phyloP scores from a whole-genome alignment of 2,329 filamentous ascomycete species.

The Colletotrichum sp. region DNA sequence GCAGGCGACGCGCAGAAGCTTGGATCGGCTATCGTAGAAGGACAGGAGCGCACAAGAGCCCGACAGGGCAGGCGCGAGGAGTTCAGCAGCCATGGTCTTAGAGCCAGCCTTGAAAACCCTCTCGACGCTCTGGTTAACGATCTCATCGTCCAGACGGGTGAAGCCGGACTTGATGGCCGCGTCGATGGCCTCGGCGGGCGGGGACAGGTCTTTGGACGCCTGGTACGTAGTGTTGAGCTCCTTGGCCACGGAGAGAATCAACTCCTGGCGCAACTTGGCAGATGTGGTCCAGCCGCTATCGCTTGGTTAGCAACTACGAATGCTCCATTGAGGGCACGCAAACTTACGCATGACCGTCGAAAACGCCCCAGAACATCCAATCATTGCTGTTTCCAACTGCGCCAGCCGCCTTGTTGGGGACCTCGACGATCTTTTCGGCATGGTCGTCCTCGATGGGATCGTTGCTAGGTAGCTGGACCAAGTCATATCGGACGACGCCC shows the following conservation, averaged over 20 bases:
- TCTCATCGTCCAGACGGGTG: slow-evolving; percentile 87
- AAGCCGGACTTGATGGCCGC: slow-evolving; percentile 93
- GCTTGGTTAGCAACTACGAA: slow-evolving; percentile 5
- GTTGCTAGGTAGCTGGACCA: slow-evolving; percentile 94
- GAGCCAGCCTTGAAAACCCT: slow-evolving; percentile 90
- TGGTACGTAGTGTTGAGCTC: slow-evolving; percentile 95
- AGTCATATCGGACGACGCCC: slow-evolving; percentile 92
- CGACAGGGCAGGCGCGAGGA: slow-evolving; percentile 90
- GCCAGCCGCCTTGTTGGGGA: slow-evolving; percentile 63
- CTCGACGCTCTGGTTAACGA: slow-evolving; percentile 89
- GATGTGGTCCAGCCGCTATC: slow-evolving; percentile 95
- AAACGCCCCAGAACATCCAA: slow-evolving; percentile 99
- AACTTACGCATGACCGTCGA: slow-evolving; percentile 89
- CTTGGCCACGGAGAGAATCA: slow-evolving; percentile 91
- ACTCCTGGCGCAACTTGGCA: slow-evolving; percentile 88
- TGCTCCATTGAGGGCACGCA: too few species aligned
- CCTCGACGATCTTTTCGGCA: slow-evolving; percentile 95
- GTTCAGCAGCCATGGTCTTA: slow-evolving; percentile 88
- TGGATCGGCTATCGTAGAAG: slow-evolving; percentile 90
- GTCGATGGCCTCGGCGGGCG: slow-evolving; percentile 82
- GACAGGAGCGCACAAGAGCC: slow-evolving; percentile 97
- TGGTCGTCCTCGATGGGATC: slow-evolving; percentile 99
- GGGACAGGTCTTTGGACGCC: slow-evolving; percentile 65
- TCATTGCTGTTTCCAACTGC: slow-evolving; percentile 67
- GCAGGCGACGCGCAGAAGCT: slow-evolving; percentile 90